Percentiles rank a stretch among this genome's conserved stretches.
Evolutionary conservation across 768 basidiomycete genomes (phyloP).

Genomic region (Pisolithus tinctorius): DNA sequence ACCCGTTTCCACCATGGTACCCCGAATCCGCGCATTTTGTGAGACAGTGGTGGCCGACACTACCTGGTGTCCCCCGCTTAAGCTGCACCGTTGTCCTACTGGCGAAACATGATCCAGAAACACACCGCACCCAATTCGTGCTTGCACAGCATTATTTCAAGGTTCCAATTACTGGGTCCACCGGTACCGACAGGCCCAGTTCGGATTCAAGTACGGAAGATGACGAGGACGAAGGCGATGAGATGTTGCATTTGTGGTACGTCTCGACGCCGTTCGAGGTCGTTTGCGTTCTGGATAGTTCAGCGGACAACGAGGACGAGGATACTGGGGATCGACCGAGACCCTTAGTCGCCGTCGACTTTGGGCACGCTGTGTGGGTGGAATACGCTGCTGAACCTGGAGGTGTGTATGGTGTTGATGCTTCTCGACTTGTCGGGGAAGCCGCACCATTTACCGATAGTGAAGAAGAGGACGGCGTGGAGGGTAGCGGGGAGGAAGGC

Average conservation of each 20-base stretch:
- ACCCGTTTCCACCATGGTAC: slow-evolving; percentile 61
- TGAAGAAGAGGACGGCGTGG: slow-evolving; percentile 21
- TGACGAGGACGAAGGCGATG: slow-evolving; percentile 34
- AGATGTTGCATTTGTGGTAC: slow-evolving; percentile 65
- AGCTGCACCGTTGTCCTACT: slow-evolving; percentile 70
- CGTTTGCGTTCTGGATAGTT: slow-evolving; percentile 52
- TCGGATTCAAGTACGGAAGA: not conserved
- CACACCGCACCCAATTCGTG: slow-evolving; percentile 55
- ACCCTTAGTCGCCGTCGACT: slow-evolving; percentile 76
- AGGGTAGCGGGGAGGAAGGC: slow-evolving; percentile 11
- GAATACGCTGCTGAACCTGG: slow-evolving; percentile 41
- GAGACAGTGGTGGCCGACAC: slow-evolving; percentile 74
- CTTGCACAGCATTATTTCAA: slow-evolving; percentile 73
- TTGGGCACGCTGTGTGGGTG: slow-evolving; percentile 84
- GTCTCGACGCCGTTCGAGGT: slow-evolving; percentile 67
- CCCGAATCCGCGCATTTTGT: slow-evolving; percentile 74
- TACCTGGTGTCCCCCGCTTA: slow-evolving; percentile 55
- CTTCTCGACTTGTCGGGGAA: slow-evolving; percentile 23
- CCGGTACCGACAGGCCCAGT: slow-evolving; percentile 9
- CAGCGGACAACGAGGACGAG: slow-evolving; percentile 24
- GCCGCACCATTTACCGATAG: slow-evolving; percentile 16
- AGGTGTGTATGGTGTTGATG: slow-evolving; percentile 22
- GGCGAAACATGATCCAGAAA: slow-evolving; percentile 53
- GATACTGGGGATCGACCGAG: slow-evolving; percentile 44
- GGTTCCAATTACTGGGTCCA: slow-evolving; percentile 42